phyloP scores from a whole-genome alignment of 805 yeast genomes.

The Metschnikowia cubensis region DNA sequence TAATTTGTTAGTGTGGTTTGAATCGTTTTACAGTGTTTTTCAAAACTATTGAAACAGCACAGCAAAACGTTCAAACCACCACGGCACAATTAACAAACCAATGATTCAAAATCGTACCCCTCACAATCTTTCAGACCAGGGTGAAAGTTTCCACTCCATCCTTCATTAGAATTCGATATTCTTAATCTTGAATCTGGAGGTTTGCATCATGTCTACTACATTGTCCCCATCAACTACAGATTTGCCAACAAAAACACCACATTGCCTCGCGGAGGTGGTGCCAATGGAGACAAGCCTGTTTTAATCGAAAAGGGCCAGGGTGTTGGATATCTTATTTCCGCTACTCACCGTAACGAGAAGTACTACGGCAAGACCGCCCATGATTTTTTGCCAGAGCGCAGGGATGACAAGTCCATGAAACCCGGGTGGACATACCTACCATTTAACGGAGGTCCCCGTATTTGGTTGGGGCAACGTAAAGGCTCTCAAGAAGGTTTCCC shows the following conservation, averaged over 20 bases:
- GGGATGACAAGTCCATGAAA: conserved; percentile 7
- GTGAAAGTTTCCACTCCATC: too few species aligned
- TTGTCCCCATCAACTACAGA: conserved; percentile 48
- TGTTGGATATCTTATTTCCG: conserved; percentile 12
- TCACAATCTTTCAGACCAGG: too few species aligned
- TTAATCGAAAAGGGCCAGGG: conserved; percentile 16
- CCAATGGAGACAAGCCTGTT: conserved; percentile 32
- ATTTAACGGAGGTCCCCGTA: conserved; percentile 14
- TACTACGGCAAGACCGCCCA: conserved; percentile 13
- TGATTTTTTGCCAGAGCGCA: conserved; percentile 15
- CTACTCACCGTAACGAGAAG: conserved; percentile 11
- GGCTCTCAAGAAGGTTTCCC: too few species aligned
- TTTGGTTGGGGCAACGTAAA: conserved; percentile 17
- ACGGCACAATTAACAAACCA: too few species aligned
- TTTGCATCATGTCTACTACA: too few species aligned
- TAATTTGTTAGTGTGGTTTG: too few species aligned
- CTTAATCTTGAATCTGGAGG: too few species aligned
- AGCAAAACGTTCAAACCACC: too few species aligned
- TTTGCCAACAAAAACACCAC: conserved; percentile 42
- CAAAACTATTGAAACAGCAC: too few species aligned
- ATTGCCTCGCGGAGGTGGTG: conserved; percentile 50
- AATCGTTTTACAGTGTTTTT: too few species aligned
- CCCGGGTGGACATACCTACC: conserved; percentile 14
- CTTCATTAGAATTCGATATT: too few species aligned
- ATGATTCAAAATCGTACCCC: too few species aligned